phyloP scores from a whole-genome alignment of 1,284 basidiomycete genomes.

The Tilletia walkeri region DNA sequence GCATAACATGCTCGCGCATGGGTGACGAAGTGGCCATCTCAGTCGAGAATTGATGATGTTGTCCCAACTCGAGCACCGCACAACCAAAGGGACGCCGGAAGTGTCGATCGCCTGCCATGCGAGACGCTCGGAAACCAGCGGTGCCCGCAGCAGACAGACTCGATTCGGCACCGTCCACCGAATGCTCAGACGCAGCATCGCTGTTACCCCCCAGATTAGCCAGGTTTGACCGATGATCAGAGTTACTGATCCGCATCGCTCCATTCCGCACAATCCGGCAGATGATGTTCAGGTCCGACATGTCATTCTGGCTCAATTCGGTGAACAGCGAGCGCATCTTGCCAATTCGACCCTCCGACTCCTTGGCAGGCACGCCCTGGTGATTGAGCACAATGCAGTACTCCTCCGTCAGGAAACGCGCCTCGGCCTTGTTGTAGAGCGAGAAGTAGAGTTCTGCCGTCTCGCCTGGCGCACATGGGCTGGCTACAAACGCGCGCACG shows the following conservation, averaged over 20 bases:
- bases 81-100: constrained; percentile 89
- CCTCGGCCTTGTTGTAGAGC: constrained; percentile 78
- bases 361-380: constrained; percentile 78
- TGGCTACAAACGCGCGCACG: constrained; percentile 84
- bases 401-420: constrained; percentile 87
- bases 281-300: constrained; percentile 60
- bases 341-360: constrained; percentile 54
- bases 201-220: constrained; percentile 59
- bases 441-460: constrained; percentile 90
- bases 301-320: constrained; percentile 79
- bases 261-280: constrained; percentile 88
- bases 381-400: constrained; percentile 87
- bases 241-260: constrained; percentile 70
- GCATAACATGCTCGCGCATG: constrained; percentile 74
- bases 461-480: constrained; percentile 82
- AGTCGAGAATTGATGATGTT: constrained; percentile 63
- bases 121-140: constrained; percentile 28
- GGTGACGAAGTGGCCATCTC: constrained; percentile 56
- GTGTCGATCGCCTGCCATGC: constrained; percentile 43
- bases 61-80: constrained; percentile 80
- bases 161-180: constrained; percentile 58
- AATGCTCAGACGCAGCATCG: constrained; percentile 47
- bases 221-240: constrained; percentile 45
- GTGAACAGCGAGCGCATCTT: constrained; percentile 66
- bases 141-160: neutral